Percentiles rank a stretch among this genome's conserved stretches.
These are phyloP conservation scores for Capronia americana DNA, from an alignment of 2,329 filamentous ascomycete species.

Conservation along the genomic window DNA sequence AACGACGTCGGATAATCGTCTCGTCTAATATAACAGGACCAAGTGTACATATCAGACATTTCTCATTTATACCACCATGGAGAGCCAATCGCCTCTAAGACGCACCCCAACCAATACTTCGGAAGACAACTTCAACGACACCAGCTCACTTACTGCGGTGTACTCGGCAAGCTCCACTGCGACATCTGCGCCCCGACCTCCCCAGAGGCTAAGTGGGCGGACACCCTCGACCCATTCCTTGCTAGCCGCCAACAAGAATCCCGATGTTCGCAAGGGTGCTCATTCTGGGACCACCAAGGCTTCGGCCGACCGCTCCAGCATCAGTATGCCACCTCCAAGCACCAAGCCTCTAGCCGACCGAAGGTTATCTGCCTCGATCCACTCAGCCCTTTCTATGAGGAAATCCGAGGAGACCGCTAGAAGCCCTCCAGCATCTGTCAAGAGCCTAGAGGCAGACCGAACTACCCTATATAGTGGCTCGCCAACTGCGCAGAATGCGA, in stretches of 20 bases:
- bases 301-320: constrained; percentile 65
- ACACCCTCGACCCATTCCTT: constrained; percentile 48
- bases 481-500: constrained; percentile 31
- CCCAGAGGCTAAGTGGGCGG: constrained; percentile 17
- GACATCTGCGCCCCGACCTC: constrained; percentile 27
- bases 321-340: constrained; percentile 68
- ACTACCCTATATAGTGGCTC: constrained; percentile 38
- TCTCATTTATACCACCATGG: constrained; percentile 22
- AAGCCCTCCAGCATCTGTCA: constrained; percentile 37
- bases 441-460: constrained; percentile 48
- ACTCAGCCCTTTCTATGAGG: constrained; percentile 26
- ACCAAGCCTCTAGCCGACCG: constrained; percentile 42
- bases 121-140: constrained; percentile 30
- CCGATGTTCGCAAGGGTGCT: constrained; percentile 59
- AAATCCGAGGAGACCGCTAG: constrained; percentile 33
- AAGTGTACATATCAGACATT: background rate
- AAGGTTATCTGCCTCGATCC: constrained; percentile 36
- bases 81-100: constrained; percentile 30
- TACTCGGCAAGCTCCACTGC: constrained; percentile 29
- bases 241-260: constrained; percentile 51
- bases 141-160: constrained; percentile 27
- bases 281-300: constrained; percentile 66
- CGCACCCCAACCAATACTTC: constrained; percentile 33
- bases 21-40: background rate
- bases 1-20: background rate